Percentiles rank a stretch among this genome's conserved stretches.
These are phyloP conservation scores for Bryum argenteum DNA, from an alignment of 225 moss, liverwort and hornwort genomes.

Conservation along the genomic window DNA sequence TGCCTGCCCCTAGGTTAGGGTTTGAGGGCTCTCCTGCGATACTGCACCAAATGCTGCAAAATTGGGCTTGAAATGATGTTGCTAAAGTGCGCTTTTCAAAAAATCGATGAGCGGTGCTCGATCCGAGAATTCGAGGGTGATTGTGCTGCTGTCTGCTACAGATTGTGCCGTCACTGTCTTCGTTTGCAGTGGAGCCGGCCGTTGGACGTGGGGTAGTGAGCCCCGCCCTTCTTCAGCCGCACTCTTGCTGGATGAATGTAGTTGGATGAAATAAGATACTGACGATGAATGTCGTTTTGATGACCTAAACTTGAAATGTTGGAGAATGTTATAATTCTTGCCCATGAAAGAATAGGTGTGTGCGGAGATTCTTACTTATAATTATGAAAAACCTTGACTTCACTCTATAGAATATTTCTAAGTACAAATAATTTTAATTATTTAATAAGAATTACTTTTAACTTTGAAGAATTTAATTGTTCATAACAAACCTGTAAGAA, in stretches of 20 bases:
- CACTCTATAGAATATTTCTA: too few relatives aligned
- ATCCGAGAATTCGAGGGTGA: constrained; percentile 10
- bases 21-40: constrained; percentile 25
- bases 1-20: constrained; percentile 40
- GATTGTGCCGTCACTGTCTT: constrained; percentile 15
- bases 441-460: too few relatives aligned
- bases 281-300: not conserved
- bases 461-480: too few relatives aligned
- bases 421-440: too few relatives aligned
- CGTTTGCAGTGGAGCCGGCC: constrained; percentile 35
- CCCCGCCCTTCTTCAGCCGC: constrained; percentile 36
- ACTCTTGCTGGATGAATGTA: constrained; percentile 30
- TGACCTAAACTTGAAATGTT: not conserved
- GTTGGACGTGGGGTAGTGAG: constrained; percentile 30
- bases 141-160: not conserved
- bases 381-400: too few relatives aligned
- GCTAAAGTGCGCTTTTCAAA: not conserved
- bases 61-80: constrained; percentile 33
- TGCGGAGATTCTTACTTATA: too few relatives aligned
- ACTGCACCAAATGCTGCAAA: constrained; percentile 43
- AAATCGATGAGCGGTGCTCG: not conserved
- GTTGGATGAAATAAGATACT: not conserved
- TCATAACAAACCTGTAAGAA: too few relatives aligned
- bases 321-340: not conserved
- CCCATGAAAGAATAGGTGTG: not conserved